Percentiles rank a stretch among this genome's conserved stretches.
Evolutionary conservation across 108 stramenopile species (phyloP).

Genomic region (Fistulifera pelliculosa): DNA sequence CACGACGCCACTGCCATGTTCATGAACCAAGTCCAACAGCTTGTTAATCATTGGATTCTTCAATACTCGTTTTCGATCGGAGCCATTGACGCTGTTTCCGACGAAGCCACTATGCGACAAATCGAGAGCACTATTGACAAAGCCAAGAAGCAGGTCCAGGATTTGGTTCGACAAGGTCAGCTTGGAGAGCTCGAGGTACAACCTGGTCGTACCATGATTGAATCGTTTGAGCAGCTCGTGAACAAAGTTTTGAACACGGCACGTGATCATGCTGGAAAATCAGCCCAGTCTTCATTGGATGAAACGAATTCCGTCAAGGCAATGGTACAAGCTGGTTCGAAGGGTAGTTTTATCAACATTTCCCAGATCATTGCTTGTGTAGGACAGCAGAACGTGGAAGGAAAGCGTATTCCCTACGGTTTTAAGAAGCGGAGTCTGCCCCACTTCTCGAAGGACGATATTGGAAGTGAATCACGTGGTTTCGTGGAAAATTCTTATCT

Average conservation of each 20-base stretch:
- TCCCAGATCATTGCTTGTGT: conserved; percentile 99
- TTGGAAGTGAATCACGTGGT: conserved; percentile 95
- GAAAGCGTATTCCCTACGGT: conserved; percentile 97
- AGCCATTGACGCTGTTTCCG: conserved; percentile 96
- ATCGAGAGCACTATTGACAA: conserved; percentile 95
- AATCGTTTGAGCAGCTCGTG: conserved; percentile 95
- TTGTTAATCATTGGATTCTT: conserved; percentile 94
- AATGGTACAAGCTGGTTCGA: conserved; percentile 96
- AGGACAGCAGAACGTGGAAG: conserved; percentile 99
- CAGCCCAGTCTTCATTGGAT: conserved; percentile 83
- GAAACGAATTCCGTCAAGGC: conserved; percentile 96
- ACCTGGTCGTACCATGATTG: conserved; percentile 97
- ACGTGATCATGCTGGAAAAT: conserved; percentile 93
- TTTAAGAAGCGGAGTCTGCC: conserved; percentile 96
- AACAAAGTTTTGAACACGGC: conserved; percentile 96
- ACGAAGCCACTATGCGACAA: conserved; percentile 88
- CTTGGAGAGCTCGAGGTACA: conserved; percentile 89
- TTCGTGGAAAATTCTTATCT: conserved; percentile 99
- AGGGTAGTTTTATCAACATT: conserved; percentile 98
- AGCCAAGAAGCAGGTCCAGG: conserved; percentile 90
- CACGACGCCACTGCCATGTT: conserved; percentile 89
- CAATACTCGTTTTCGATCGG: conserved; percentile 94
- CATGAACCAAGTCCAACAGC: conserved; percentile 96
- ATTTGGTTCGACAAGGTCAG: conserved; percentile 95
- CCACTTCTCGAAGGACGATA: conserved; percentile 98